Percentiles rank a stretch among this genome's conserved stretches.
phyloP scores from a whole-genome alignment of 2,329 filamentous ascomycete genomes.

The Paramyrothecium roridum region DNA sequence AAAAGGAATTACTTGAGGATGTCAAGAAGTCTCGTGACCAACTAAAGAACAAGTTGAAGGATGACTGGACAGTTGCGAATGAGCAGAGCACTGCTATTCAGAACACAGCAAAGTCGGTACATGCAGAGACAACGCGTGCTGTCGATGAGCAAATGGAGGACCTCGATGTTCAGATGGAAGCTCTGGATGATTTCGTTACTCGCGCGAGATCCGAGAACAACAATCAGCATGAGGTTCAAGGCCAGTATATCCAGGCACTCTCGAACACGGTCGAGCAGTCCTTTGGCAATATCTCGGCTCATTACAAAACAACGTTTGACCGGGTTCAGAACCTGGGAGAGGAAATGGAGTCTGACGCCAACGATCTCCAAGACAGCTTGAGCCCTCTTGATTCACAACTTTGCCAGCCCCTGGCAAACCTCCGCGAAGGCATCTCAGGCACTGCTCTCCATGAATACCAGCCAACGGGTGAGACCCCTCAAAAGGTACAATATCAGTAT shows the following conservation, averaged over 20 bases:
- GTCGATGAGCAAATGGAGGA: slow-evolving; percentile 87
- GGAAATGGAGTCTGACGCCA: slow-evolving; percentile 61
- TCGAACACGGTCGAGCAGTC: slow-evolving; percentile 68
- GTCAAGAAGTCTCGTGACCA: slow-evolving; percentile 71
- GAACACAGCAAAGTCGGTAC: slow-evolving; percentile 78
- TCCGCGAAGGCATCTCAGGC: slow-evolving; percentile 65
- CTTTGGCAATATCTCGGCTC: slow-evolving; percentile 66
- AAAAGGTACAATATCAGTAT: slow-evolving; percentile 78
- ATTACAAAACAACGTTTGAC: slow-evolving; percentile 66
- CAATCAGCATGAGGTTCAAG: slow-evolving; percentile 68
- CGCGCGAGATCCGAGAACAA: slow-evolving; percentile 79
- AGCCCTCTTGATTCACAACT: slow-evolving; percentile 56
- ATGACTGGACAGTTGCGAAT: slow-evolving; percentile 80
- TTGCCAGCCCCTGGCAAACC: slow-evolving; percentile 65
- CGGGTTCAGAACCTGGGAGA: slow-evolving; percentile 66
- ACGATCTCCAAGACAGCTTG: slow-evolving; percentile 58
- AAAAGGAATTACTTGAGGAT: slow-evolving; percentile 66
- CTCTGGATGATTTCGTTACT: slow-evolving; percentile 85
- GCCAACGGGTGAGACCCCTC: slow-evolving; percentile 81
- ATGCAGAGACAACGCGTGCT: slow-evolving; percentile 84
- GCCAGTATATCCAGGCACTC: slow-evolving; percentile 62
- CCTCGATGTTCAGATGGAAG: slow-evolving; percentile 83
- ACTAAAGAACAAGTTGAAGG: slow-evolving; percentile 77
- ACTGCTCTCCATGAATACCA: slow-evolving; percentile 74
- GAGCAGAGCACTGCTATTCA: slow-evolving; percentile 82